phyloP scores from a whole-genome alignment of 1,139 yeast species.

The Kurtzmaniella quercitrusa region DNA sequence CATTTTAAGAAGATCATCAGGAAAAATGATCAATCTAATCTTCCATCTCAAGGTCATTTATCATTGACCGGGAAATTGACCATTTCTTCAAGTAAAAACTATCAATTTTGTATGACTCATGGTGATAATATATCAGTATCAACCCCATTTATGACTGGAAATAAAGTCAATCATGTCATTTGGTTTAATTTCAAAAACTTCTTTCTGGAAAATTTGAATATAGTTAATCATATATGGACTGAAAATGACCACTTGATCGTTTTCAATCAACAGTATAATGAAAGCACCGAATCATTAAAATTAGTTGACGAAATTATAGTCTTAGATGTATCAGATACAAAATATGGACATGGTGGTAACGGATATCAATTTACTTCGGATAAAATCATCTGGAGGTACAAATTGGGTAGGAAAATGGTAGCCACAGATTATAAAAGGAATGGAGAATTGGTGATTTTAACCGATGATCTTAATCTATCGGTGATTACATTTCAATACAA shows the following conservation, averaged over 20 bases:
- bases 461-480: slow-evolving; percentile 27
- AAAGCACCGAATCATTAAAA: slow-evolving; percentile 9
- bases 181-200: slow-evolving; percentile 41
- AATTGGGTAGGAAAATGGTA: slow-evolving; percentile 14
- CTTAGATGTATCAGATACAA: slow-evolving; percentile 28
- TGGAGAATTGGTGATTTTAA: slow-evolving; percentile 25
- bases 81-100: slow-evolving; percentile 18
- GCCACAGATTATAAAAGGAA: neutral
- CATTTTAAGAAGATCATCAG: slow-evolving; percentile 24
- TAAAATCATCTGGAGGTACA: slow-evolving; percentile 37
- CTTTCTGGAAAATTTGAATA: slow-evolving; percentile 30
- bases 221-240: slow-evolving; percentile 35
- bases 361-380: slow-evolving; percentile 36
- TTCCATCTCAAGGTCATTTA: neutral
- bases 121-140: slow-evolving; percentile 33
- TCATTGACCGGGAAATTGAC: slow-evolving; percentile 17
- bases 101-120: slow-evolving; percentile 30
- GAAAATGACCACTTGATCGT: slow-evolving; percentile 28
- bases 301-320: slow-evolving; percentile 37
- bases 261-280: slow-evolving; percentile 25
- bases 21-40: slow-evolving; percentile 16
- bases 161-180: slow-evolving; percentile 28
- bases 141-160: slow-evolving; percentile 28
- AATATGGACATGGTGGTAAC: slow-evolving; percentile 31
- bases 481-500: slow-evolving; percentile 20